These are phyloP conservation scores for Phaeosphaeria sp. DNA, from an alignment of 2,329 filamentous ascomycete genomes.

Conservation along the genomic window DNA sequence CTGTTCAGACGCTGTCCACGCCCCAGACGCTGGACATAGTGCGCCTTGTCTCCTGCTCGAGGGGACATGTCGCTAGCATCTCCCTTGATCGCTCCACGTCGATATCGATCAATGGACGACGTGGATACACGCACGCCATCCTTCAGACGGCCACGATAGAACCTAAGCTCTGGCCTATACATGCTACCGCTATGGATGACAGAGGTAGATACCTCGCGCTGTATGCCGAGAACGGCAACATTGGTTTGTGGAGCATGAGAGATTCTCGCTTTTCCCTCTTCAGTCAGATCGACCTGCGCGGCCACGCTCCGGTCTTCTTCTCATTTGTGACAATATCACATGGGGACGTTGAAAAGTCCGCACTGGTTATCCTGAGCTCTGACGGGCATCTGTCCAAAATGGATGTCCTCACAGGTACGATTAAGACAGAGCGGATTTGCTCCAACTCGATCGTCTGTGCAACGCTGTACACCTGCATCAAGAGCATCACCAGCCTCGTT, in stretches of 20 bases:
- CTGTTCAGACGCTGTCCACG: constrained; percentile 65
- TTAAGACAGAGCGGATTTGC: constrained; percentile 38
- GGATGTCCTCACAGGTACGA: constrained; percentile 53
- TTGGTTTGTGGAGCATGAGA: constrained; percentile 69
- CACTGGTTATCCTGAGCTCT: constrained; percentile 67
- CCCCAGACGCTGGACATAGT: constrained; percentile 75
- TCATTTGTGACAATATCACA: constrained; percentile 48
- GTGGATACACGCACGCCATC: constrained; percentile 36
- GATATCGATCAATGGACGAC: constrained; percentile 60
- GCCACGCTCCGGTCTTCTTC: constrained; percentile 71
- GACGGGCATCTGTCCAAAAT: constrained; percentile 70
- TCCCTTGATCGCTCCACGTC: constrained; percentile 73
- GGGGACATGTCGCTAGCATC: constrained; percentile 72
- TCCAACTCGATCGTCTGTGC: constrained; percentile 35
- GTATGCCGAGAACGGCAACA: constrained; percentile 63
- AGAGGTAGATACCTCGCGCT: constrained; percentile 71
- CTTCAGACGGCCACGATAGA: constrained; percentile 43
- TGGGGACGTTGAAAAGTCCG: constrained; percentile 37
- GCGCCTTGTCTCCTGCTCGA: constrained; percentile 66
- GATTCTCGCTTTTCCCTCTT: constrained; percentile 65
- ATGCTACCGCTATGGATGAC: constrained; percentile 70
- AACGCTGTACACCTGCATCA: constrained; percentile 33
- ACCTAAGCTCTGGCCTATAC: constrained; percentile 54
- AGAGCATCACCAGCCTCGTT: constrained; percentile 37
- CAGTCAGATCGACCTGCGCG: constrained; percentile 59